phyloP scores from a whole-genome alignment of 2,329 filamentous ascomycete genomes.

The Diaporthe ampelina region DNA sequence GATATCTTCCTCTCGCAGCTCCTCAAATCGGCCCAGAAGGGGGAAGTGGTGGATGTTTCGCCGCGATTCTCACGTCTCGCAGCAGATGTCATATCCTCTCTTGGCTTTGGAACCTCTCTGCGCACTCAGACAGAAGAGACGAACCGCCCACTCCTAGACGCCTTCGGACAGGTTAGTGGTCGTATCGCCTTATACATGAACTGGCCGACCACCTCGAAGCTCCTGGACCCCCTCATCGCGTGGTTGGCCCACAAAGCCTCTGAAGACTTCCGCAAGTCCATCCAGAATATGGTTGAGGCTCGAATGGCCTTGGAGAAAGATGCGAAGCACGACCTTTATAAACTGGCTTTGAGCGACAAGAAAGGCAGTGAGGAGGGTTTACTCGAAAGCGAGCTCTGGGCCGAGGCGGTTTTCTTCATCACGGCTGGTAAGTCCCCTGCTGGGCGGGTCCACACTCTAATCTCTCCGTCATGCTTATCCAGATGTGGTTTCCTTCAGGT shows the following conservation, averaged over 20 bases:
- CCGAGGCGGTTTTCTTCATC: slow-evolving; percentile 28
- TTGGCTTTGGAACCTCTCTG: slow-evolving; percentile 21
- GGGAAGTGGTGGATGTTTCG: slow-evolving; percentile 1
- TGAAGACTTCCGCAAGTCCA: slow-evolving; percentile 1
- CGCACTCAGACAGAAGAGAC: slow-evolving; percentile 16
- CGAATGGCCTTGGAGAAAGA: not conserved
- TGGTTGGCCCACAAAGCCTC: slow-evolving; percentile 6
- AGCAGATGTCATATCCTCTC: slow-evolving; percentile 17
- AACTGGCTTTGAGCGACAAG: not conserved
- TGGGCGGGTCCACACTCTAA: not conserved
- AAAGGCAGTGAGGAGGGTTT: not conserved
- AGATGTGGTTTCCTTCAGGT: not conserved
- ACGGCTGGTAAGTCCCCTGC: not conserved
- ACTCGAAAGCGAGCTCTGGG: slow-evolving; percentile 21
- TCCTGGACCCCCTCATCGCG: slow-evolving; percentile 10
- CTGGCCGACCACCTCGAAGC: slow-evolving; percentile 19
- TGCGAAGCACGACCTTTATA: slow-evolving; percentile 1
- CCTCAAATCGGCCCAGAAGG: not conserved
- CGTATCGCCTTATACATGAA: slow-evolving; percentile 24
- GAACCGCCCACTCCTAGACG: slow-evolving; percentile 10
- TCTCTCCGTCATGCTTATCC: not conserved
- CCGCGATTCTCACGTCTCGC: slow-evolving; percentile 8
- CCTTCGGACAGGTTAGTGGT: not conserved
- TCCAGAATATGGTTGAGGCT: slow-evolving; percentile 21
- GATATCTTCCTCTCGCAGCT: not conserved